Evolutionary conservation across 2,329 filamentous ascomycete species (phyloP), one percentile per base, ranked within the genome.

Genomic region (Fusarium nurragi): DNA sequence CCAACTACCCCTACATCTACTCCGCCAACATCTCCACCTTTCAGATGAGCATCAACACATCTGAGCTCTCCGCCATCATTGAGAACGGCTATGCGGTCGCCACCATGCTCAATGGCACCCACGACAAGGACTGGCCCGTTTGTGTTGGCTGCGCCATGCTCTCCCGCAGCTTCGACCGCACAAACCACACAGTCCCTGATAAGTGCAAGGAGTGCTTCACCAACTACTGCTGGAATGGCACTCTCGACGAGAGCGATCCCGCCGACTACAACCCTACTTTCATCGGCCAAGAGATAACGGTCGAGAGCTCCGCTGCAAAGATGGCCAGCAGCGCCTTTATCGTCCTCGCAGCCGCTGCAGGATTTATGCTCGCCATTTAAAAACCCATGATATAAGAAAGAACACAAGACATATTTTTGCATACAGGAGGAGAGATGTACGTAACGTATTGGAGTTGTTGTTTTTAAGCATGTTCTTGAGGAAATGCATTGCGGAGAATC

Each of bases 221-320:
- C 13, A 77, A 81, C 19, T 97, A 97, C 80, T 99, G 95, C 84
- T 99, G 95, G 95, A 86, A 97, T 75, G 95, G 95, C n/a, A 91
- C 86, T 16, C 54, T 78, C 32, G 73, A 76, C 25, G 74, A 75
- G 47, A 55, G 64, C 12, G 67, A 71, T 1, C 73, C 76, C 2
- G 83, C 66, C 60, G 69, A 60, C 9, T 78, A 78, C 40, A 49
- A 67, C 22, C 77, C 77, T 11, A 18, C 48, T 3, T 65, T 74
- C 7, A 70, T 71, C 32, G 65, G 72, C 52, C 66, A 69, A 34
- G 54, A 62, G 13, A 70, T 77, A 32, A 54, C 71, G 23, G 40
- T 71, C 10, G 56, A 74, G 26, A 73, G 66, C 41, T 65, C 65
- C 21, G 71, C 60, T 4, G 39, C 57, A 6, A 66, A 40, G 50